These are phyloP conservation scores for Colletotrichum sidae DNA, from an alignment of 2,329 filamentous ascomycete genomes.

Conservation along the genomic window DNA sequence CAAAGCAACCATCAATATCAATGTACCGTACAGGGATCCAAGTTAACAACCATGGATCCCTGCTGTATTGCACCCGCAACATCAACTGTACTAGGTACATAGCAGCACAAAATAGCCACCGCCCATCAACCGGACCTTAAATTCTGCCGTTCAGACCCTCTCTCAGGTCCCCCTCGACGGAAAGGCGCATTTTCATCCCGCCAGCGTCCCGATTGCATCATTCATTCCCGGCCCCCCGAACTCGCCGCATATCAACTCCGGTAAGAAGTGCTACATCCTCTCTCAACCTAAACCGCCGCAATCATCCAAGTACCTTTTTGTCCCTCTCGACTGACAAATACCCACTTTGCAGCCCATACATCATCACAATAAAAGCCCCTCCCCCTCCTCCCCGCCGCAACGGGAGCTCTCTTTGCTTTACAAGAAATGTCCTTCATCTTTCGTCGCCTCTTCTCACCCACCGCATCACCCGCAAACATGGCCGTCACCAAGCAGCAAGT, in stretches of 20 bases:
- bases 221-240: constrained; percentile 16
- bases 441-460: constrained; percentile 75
- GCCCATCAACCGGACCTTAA: neutral
- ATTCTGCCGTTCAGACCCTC: constrained; percentile 10
- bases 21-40: too few species aligned
- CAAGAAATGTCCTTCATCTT: constrained; percentile 71
- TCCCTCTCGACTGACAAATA: constrained; percentile 12
- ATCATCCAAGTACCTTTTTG: neutral
- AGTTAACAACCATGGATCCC: too few species aligned
- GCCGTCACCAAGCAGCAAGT: constrained; percentile 86
- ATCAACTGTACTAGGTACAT: too few species aligned
- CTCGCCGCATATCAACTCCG: neutral
- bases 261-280: neutral
- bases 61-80: too few species aligned
- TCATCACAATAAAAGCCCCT: constrained; percentile 10
- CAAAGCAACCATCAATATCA: too few species aligned
- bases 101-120: too few species aligned
- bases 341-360: constrained; percentile 1
- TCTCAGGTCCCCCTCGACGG: neutral
- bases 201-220: constrained; percentile 33
- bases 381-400: neutral
- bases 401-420: neutral
- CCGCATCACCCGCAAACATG: constrained; percentile 72
- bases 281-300: neutral
- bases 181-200: constrained; percentile 2